A percentile compares a stretch with the other conserved stretches of the same genome.
phyloP scores from a whole-genome alignment of 1,284 basidiomycete genomes.

The Rhodotorula sp. region DNA sequence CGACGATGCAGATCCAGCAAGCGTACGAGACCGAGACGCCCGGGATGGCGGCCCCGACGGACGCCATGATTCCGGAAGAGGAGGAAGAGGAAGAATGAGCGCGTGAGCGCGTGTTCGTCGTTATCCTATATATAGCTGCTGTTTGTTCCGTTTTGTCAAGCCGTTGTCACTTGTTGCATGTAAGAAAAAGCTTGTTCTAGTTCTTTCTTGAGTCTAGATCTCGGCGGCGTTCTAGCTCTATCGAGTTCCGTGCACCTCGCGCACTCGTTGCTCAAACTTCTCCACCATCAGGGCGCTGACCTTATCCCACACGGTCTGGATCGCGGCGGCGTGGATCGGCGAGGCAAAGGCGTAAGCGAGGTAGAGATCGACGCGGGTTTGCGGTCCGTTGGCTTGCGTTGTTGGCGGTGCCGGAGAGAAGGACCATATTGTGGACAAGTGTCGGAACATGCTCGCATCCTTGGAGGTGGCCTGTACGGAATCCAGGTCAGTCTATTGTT shows the following conservation, averaged over 20 bases:
- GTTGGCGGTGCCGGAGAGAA: conserved; percentile 39
- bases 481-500: no score
- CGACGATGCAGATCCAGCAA: conserved; percentile 39
- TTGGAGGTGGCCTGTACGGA: conserved; percentile 68
- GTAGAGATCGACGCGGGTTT: conserved; percentile 45
- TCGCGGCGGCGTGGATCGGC: conserved; percentile 78
- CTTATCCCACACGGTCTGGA: conserved; percentile 77
- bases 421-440: conserved; percentile 69
- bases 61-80: background rate
- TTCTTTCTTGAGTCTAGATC: background rate
- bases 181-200: no score
- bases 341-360: conserved; percentile 83
- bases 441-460: conserved; percentile 80
- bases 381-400: conserved; percentile 12
- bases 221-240: background rate
- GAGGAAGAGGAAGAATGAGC: conserved; percentile 1
- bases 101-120: background rate
- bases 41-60: background rate
- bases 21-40: conserved; percentile 33
- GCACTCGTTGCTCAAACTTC: conserved; percentile 67
- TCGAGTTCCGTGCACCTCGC: conserved; percentile 17
- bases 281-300: conserved; percentile 85
- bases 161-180: no score
- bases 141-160: background rate
- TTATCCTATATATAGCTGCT: background rate